Evolutionary conservation across 257 asterid species (phyloP), one percentile per base, ranked within the genome.

Genomic region (Ehretia macrophylla): DNA sequence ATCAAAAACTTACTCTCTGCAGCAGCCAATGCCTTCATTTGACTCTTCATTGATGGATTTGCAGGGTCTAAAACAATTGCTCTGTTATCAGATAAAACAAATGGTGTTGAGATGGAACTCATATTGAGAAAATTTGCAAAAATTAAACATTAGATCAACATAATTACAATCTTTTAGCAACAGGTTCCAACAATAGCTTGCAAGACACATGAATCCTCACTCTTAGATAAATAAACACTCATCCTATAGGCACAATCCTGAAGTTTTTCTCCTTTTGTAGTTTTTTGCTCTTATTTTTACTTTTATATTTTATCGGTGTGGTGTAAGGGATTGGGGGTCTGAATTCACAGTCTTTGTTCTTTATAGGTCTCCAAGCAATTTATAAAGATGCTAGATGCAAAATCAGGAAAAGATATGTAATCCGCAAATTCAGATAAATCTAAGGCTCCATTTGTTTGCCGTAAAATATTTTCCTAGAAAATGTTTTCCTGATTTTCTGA

Each of bases 61-160:
- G 75, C 90, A 66, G 68, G 91, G 67, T 89, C 99, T 70, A 93
- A 79, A 37, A 89, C 80, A 76, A 89, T 93, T 69, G 99, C 83
- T 75, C 99, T 89, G 96, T 70, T 73, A 51, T 55, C n/a, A n/a
- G n/a, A n/a, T n/a, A 77, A 56, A 65, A 63, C 46, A 67, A 58
- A 42, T 53, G 59, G 23, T 10, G 37, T 64, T 18, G 55, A 38
- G 19, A 50, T 22, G 51, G 32, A 55, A 22, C 21, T 47, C 51
- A 59, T 47, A 23, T 19, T 9, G 42, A 64, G 17, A 32, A 61
- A 1, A 16, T 45, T 35, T 9, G 51, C 18, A 17, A 16, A 40
- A 37, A 48, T 42, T 14, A 45, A 45, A 45, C 8, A 17, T 4
- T 45, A 45, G 17, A 13, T 45, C n/a, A 48, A 48, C 1, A 48